Evolutionary conservation across 2,329 filamentous ascomycete genomes (phyloP).

Genomic region (Hymenoscyphus occultus): DNA sequence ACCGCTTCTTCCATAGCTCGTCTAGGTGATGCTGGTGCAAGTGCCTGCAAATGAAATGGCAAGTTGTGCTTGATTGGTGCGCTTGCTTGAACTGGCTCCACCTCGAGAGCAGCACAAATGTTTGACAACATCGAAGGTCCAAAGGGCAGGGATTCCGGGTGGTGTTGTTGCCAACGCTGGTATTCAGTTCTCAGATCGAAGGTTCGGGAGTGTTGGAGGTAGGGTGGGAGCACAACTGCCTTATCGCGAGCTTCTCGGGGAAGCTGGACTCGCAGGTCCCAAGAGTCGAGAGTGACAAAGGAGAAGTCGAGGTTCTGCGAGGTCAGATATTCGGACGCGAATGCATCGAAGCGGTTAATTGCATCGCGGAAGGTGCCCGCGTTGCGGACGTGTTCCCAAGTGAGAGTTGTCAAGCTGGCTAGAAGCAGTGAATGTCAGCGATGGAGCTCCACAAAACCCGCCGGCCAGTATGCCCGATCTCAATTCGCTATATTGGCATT

Average conservation of each 20-base stretch:
- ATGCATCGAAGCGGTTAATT: conserved; percentile 90
- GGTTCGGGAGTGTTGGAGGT: conserved; percentile 95
- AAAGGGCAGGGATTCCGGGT: conserved; percentile 95
- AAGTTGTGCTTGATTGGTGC: conserved; percentile 98
- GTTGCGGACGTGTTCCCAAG: conserved; percentile 98
- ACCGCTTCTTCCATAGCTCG: conserved; percentile 97
- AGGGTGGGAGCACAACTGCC: conserved; percentile 91
- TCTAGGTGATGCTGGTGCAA: conserved; percentile 91
- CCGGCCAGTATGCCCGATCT: background rate
- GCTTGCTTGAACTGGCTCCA: conserved; percentile 95
- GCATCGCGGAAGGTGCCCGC: conserved; percentile 97
- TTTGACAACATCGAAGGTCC: conserved; percentile 93
- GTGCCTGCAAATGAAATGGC: conserved; percentile 93
- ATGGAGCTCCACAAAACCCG: background rate
- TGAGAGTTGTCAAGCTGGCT: conserved; percentile 96
- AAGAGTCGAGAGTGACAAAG: conserved; percentile 96
- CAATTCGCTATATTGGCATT: conserved; percentile 11
- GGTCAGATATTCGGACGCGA: conserved; percentile 86
- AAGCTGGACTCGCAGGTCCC: conserved; percentile 96
- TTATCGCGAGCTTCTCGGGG: conserved; percentile 98
- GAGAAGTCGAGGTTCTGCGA: conserved; percentile 94
- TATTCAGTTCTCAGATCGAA: conserved; percentile 98
- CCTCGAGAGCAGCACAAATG: conserved; percentile 96
- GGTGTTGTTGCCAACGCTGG: conserved; percentile 96
- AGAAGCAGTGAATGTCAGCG: conserved; percentile 30